phyloP scores from a whole-genome alignment of 257 asterid species.

The Galeopsis tetrahit region DNA sequence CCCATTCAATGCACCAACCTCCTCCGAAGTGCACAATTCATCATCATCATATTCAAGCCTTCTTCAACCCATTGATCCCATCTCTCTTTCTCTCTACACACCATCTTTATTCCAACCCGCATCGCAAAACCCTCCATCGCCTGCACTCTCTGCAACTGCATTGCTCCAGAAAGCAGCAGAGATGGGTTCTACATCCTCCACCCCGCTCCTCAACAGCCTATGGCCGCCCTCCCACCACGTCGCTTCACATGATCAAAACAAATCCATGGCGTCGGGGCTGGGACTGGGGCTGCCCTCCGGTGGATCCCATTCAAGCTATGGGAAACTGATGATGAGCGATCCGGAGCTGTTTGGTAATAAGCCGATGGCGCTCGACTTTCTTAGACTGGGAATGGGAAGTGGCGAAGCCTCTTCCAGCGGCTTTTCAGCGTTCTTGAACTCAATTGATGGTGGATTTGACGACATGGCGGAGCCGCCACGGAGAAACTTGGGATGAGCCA shows the following conservation, averaged over 20 bases:
- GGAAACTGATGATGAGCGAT: not conserved
- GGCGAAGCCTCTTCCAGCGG: conserved; percentile 45
- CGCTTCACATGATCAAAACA: conserved; percentile 45
- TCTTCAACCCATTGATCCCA: conserved; percentile 51
- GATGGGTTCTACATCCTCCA: conserved; percentile 64
- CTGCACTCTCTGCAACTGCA: conserved; percentile 87
- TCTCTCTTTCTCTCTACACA: conserved; percentile 59
- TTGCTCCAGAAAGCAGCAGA: conserved; percentile 91
- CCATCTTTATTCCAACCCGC: conserved; percentile 48
- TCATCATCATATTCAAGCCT: conserved; percentile 45
- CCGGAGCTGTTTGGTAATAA: conserved; percentile 51
- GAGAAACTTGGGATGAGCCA: conserved; percentile 57
- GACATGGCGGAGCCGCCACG: conserved; percentile 29
- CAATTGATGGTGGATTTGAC: conserved; percentile 42
- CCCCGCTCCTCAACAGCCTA: conserved; percentile 61
- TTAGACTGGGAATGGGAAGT: conserved; percentile 63
- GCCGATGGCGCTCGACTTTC: conserved; percentile 79
- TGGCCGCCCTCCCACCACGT: conserved; percentile 22
- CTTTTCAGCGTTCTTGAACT: conserved; percentile 52
- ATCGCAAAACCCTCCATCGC: not conserved
- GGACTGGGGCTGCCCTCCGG: conserved; percentile 51
- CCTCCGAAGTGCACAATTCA: conserved; percentile 37
- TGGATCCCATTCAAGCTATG: conserved; percentile 40
- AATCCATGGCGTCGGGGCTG: conserved; percentile 32
- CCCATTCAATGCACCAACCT: conserved; percentile 41